Percentiles rank a stretch among this genome's conserved stretches.
These are phyloP conservation scores for Colletotrichum melonis DNA, from an alignment of 2,329 filamentous ascomycete genomes.

Conservation along the genomic window DNA sequence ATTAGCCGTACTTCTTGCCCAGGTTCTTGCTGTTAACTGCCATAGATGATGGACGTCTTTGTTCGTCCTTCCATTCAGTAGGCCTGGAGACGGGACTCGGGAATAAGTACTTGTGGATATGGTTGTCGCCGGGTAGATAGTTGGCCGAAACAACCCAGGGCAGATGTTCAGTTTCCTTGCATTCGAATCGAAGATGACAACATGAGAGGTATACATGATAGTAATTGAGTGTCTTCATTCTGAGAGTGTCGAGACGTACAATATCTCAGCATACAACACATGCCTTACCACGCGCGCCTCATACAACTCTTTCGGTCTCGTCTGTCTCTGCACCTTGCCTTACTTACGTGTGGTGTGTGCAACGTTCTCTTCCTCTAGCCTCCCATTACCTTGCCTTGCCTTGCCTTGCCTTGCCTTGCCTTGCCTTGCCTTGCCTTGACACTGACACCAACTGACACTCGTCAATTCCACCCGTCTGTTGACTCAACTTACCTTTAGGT, in stretches of 20 bases:
- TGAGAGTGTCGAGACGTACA: neutral
- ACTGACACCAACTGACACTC: constrained; percentile 8
- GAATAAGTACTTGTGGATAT: neutral
- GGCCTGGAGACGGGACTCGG: neutral
- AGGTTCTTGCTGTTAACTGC: neutral
- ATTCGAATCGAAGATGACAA: neutral
- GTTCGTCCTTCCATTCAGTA: neutral
- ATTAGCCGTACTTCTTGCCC: neutral
- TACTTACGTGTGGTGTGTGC: neutral
- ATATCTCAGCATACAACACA: neutral
- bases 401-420: neutral
- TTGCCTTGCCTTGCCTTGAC: neutral
- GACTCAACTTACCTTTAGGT: neutral
- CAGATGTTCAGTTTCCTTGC: neutral
- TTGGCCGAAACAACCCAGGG: neutral
- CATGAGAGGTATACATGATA: neutral
- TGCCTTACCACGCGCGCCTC: neutral
- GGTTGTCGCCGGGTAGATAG: neutral
- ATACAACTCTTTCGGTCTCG: neutral
- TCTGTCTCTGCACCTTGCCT: neutral
- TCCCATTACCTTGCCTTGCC: neutral
- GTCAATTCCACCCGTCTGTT: neutral
- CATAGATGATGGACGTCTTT: neutral
- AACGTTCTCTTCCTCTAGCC: constrained; percentile 16
- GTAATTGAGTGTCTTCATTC: neutral